Evolutionary conservation across 805 yeast genomes (phyloP).

Genomic region (Candida corydali): DNA sequence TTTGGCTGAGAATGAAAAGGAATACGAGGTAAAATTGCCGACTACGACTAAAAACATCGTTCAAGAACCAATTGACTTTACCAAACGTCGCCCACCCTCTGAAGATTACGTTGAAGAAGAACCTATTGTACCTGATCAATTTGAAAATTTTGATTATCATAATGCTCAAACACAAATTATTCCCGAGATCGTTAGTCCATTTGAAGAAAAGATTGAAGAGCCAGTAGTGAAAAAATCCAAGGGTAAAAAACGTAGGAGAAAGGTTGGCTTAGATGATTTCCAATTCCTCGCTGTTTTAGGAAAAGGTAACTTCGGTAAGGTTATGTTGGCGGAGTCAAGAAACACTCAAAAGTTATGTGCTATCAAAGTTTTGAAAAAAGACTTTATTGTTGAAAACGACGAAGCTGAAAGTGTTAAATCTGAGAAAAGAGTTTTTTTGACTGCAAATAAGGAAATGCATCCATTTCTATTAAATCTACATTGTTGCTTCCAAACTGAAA

Average conservation of each 20-base stretch:
- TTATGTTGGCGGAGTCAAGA: slow-evolving; percentile 92
- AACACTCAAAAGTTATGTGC: slow-evolving; percentile 83
- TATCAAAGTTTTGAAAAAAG: slow-evolving; percentile 93
- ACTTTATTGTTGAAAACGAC: slow-evolving; percentile 89
- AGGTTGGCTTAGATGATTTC: slow-evolving; percentile 92
- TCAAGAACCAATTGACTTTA: slow-evolving; percentile 25
- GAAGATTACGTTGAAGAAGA: slow-evolving; percentile 7
- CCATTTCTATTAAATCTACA: slow-evolving; percentile 89
- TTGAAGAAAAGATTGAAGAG: slow-evolving; percentile 6
- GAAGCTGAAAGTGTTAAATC: slow-evolving; percentile 94
- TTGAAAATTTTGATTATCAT: slow-evolving; percentile 12
- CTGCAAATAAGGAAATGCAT: slow-evolving; percentile 83
- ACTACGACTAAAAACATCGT: slow-evolving; percentile 22
- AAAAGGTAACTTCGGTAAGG: slow-evolving; percentile 98
- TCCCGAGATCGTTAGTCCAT: slow-evolving; percentile 7
- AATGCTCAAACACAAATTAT: slow-evolving; percentile 12
- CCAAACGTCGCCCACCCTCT: slow-evolving; percentile 12
- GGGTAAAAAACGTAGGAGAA: slow-evolving; percentile 48
- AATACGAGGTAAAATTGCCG: slow-evolving; percentile 22
- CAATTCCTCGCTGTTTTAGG: slow-evolving; percentile 92
- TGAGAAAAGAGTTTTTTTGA: slow-evolving; percentile 85
- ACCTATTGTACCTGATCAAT: background rate
- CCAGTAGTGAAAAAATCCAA: slow-evolving; percentile 16
- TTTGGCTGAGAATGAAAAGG: slow-evolving; percentile 19
- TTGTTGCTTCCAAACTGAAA: slow-evolving; percentile 97